Percentiles rank a stretch among this genome's conserved stretches.
phyloP scores from a whole-genome alignment of 345 rosid species.

The Gynandropsis gynandra region DNA sequence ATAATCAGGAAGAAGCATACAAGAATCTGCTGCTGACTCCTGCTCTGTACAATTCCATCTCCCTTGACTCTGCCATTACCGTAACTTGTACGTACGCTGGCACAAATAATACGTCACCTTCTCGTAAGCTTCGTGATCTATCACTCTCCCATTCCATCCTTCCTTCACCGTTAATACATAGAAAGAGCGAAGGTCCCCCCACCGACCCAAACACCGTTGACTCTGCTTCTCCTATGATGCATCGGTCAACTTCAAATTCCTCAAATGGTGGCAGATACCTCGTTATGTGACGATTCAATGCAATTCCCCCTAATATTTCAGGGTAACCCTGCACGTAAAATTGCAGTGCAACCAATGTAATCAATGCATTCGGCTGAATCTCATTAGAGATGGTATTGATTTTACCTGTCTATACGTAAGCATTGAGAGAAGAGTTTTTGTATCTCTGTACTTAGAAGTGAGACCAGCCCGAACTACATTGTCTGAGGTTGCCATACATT shows the following conservation, averaged over 20 bases:
- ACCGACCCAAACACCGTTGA: constrained; percentile 46
- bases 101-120: constrained; percentile 60
- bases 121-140: constrained; percentile 22
- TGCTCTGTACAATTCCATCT: constrained; percentile 52
- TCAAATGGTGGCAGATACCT: constrained; percentile 71
- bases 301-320: constrained; percentile 53
- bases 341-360: no score
- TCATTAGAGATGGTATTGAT: no score
- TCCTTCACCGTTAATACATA: constrained; percentile 42
- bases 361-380: no score
- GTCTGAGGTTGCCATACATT: constrained; percentile 86
- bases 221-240: constrained; percentile 43
- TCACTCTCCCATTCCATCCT: constrained; percentile 24
- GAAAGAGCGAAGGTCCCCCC: constrained; percentile 54
- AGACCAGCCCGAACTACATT: constrained; percentile 85
- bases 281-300: constrained; percentile 39
- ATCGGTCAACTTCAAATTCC: constrained; percentile 60
- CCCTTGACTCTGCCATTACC: constrained; percentile 29
- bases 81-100: constrained; percentile 41
- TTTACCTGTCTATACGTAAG: constrained; percentile 67
- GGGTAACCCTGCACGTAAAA: constrained; percentile 48
- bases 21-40: constrained; percentile 52
- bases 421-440: constrained; percentile 72
- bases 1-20: no score
- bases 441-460: constrained; percentile 63